A percentile compares a stretch with the other conserved stretches of the same genome.
Conservation (phyloP, 2,329 filamentous ascomycete genomes). For the Gaeumannomyces tritici region DNA sequence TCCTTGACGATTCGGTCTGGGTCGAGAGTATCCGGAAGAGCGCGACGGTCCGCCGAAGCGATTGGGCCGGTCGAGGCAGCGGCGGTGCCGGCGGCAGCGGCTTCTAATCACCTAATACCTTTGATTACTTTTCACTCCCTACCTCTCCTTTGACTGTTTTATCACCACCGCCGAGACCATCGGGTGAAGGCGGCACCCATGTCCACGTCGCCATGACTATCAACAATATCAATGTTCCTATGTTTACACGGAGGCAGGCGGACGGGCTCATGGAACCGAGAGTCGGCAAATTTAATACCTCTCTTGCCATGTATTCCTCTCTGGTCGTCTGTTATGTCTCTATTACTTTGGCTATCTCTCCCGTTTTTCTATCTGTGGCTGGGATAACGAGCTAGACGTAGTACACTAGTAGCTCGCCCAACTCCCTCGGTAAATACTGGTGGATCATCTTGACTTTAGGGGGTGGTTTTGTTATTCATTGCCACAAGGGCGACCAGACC, state of each 20-base stretch:
- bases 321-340: background rate
- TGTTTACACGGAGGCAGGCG: background rate
- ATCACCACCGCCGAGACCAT: background rate
- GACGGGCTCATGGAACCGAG: background rate
- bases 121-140: background rate
- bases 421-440: too few species aligned
- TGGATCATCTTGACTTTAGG: too few species aligned
- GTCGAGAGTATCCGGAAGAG: slow-evolving; percentile 85
- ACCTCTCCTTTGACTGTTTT: too few species aligned
- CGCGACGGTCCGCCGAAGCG: slow-evolving; percentile 53
- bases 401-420: too few species aligned
- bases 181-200: background rate
- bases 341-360: background rate
- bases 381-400: too few species aligned
- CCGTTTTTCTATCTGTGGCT: background rate
- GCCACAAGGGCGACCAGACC: too few species aligned
- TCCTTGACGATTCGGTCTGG: slow-evolving; percentile 85
- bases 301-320: background rate
- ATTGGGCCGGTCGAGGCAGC: slow-evolving; percentile 8
- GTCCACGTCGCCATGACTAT: background rate
- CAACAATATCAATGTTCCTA: background rate
- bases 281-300: background rate
- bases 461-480: too few species aligned
- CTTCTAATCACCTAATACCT: slow-evolving; percentile 46
- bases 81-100: slow-evolving; percentile 21